Evolutionary conservation across 2,329 filamentous ascomycete species (phyloP), one percentile per base, ranked within the genome.

Genomic region (Lachnellula willkommii): DNA sequence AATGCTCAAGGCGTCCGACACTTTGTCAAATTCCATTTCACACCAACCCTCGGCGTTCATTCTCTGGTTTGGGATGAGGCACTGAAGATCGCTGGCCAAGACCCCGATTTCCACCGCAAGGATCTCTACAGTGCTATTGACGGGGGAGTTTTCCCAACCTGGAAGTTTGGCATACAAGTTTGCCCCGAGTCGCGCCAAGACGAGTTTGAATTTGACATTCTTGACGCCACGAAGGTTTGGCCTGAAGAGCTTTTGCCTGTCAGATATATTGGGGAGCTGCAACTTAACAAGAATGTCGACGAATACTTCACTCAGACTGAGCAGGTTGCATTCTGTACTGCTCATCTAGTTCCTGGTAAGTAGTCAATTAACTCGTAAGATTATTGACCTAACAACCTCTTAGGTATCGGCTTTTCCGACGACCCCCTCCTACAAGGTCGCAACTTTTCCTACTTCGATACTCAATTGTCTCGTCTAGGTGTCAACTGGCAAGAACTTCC

Each of bases 141-240:
- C 12, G 83, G 76, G 15, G 87, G 87, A 6, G 77, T 78, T 0
- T 91, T 78, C 64, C 88, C 89, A 8, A 87, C 84, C 66, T 94
- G 88, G 88, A 87, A 87, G 66, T 89, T 94, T 57, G 88, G 87
- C 45, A 84, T 95, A n/a, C 90, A 95, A 66, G 77, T 85, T 3
- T 80, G 94, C 22, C 81, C 86, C 0, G 89, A 93, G 61, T 78
- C 78, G 8, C 79, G 84, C 49, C 82, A 89, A 68, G 77, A 93
- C 59, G 82, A 89, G 15, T 95, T 93, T 58, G 89, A 93, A 6
- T 93, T 94, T 58, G 90, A 94, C 65, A 86, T 93, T 32, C 80
- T 95, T 1, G 90, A 95, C 63, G 85, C 89, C 1, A 95, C 90
- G 39, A 94, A 95, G 74, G 72, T 93, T 26, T 94, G 89, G 89